phyloP scores from a whole-genome alignment of 164 flowering plant species.

The Platanus orientalis region DNA sequence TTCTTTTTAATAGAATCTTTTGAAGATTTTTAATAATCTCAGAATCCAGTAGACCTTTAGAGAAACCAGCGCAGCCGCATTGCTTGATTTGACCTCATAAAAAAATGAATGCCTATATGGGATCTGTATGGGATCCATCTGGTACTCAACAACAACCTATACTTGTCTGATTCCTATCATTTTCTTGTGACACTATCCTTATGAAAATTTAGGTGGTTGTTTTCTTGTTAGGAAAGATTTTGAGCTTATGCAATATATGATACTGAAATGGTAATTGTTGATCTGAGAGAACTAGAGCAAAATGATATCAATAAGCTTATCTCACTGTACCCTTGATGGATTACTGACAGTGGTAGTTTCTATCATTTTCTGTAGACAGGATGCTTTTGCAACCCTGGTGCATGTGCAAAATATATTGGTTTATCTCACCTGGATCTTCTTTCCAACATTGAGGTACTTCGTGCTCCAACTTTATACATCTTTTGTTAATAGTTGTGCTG shows the following conservation, averaged over 20 bases:
- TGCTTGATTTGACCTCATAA: no score
- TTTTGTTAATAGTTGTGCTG: not conserved
- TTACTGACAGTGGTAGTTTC: conserved; percentile 6
- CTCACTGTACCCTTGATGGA: not conserved
- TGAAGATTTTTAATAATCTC: no score
- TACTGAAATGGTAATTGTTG: not conserved
- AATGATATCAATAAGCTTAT: not conserved
- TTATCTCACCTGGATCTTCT: conserved; percentile 80
- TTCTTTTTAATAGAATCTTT: no score
- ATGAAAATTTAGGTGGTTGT: no score
- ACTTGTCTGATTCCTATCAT: no score
- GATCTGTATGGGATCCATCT: no score
- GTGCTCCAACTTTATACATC: not conserved
- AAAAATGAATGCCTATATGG: no score
- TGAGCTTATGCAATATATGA: not conserved
- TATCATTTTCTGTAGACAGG: conserved; percentile 61
- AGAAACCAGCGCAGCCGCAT: no score
- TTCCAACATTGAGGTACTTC: conserved; percentile 74
- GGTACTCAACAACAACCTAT: no score
- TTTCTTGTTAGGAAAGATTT: no score
- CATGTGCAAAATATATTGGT: conserved; percentile 89
- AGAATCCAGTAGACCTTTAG: no score
- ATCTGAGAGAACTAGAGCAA: not conserved
- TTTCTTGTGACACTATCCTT: no score
- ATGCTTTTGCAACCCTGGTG: conserved; percentile 99